Evolutionary conservation across 139 green algal species (phyloP).

Genomic region (Closterium sp.): DNA sequence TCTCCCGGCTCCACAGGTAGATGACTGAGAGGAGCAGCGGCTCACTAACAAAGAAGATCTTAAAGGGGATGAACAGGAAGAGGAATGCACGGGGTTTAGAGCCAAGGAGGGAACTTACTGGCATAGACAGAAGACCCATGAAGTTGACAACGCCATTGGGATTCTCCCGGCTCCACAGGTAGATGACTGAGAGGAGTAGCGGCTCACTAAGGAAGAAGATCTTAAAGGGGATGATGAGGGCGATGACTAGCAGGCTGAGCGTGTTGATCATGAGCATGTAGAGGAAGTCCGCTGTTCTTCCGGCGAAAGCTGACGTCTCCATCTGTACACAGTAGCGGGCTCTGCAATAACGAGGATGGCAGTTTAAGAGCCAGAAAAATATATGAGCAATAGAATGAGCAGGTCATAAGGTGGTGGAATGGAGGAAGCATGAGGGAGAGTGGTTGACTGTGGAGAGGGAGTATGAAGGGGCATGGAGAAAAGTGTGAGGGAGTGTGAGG

Average conservation of each 20-base stretch:
- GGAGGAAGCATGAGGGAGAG: too few species aligned
- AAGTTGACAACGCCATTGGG: conserved; percentile 58
- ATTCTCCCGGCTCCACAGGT: conserved; percentile 68
- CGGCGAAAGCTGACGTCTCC: conserved; percentile 61
- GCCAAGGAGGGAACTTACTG: background rate
- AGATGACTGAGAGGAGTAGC: conserved; percentile 65
- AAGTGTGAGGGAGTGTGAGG: too few species aligned
- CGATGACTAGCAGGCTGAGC: background rate
- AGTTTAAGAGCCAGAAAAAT: background rate
- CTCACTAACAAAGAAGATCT: conserved; percentile 30
- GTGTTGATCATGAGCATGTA: conserved; percentile 67
- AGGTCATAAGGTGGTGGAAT: too few species aligned
- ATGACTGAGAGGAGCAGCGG: conserved; percentile 63
- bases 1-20: too few species aligned
- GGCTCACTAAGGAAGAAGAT: conserved; percentile 40
- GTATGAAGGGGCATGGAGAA: too few species aligned
- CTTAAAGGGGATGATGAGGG: conserved; percentile 1
- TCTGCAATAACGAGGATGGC: conserved; percentile 38
- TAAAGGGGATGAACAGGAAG: conserved; percentile 5
- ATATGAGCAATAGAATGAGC: background rate
- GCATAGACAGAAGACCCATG: conserved; percentile 63
- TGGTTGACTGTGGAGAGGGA: too few species aligned
- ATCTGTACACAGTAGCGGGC: conserved; percentile 58
- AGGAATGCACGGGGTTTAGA: too few species aligned
- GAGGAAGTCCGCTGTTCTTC: conserved; percentile 65